These are phyloP conservation scores for Paspalum notatum DNA, from an alignment of 176 grass and related monocot genomes.

Conservation along the genomic window DNA sequence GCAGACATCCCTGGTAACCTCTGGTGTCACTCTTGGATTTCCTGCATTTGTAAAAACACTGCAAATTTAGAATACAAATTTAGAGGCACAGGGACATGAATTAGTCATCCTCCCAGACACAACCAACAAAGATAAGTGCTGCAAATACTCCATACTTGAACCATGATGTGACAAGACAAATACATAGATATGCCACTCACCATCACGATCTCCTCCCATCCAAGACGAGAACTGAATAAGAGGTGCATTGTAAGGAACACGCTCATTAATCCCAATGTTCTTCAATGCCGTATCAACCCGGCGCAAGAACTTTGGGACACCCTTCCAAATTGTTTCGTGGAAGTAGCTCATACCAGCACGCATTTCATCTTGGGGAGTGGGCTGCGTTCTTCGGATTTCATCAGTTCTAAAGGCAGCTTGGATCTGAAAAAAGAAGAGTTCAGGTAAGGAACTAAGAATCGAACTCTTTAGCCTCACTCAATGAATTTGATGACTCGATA, in stretches of 20 bases:
- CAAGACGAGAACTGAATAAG: constrained; percentile 91
- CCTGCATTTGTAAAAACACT: constrained; percentile 46
- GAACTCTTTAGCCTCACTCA: neutral
- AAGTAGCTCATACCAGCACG: constrained; percentile 89
- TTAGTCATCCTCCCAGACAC: neutral
- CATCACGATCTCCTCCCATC: constrained; percentile 90
- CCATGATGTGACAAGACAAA: neutral
- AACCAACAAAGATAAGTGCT: no score
- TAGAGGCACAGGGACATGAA: neutral
- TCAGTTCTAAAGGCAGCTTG: constrained; percentile 93
- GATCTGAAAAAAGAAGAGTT: constrained; percentile 52
- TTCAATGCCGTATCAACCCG: constrained; percentile 78
- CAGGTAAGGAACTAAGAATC: constrained; percentile 27
- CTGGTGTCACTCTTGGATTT: constrained; percentile 86
- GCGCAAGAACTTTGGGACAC: constrained; percentile 80
- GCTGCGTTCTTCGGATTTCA: constrained; percentile 80
- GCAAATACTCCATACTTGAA: no score
- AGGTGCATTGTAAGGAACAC: constrained; percentile 83
- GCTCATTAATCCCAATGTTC: constrained; percentile 82
- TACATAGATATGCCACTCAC: constrained; percentile 38
- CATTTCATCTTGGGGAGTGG: constrained; percentile 90
- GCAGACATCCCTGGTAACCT: constrained; percentile 85
- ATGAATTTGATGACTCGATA: constrained; percentile 6
- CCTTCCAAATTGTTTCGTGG: constrained; percentile 92
- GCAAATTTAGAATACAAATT: constrained; percentile 14